Conservation (phyloP, 2,329 filamentous ascomycete species). For the Paramyrothecium roridum region DNA sequence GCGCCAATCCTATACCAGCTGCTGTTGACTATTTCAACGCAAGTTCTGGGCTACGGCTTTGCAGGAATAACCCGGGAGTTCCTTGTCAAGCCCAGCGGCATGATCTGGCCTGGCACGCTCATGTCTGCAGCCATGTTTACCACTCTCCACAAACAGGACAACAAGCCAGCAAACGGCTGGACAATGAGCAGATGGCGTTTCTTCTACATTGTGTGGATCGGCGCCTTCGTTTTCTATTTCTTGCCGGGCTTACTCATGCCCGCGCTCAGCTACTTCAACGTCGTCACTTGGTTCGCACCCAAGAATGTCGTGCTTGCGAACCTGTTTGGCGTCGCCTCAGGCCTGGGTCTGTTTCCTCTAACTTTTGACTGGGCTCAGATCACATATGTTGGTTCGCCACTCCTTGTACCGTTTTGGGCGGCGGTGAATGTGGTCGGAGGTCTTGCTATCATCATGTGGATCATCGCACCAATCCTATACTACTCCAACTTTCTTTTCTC, state of each 20-base stretch:
- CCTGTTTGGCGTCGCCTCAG: constrained; percentile 81
- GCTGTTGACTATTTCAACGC: constrained; percentile 79
- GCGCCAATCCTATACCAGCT: constrained; percentile 75
- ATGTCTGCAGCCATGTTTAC: constrained; percentile 90
- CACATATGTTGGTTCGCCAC: constrained; percentile 80
- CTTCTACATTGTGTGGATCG: constrained; percentile 71
- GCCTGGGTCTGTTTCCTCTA: constrained; percentile 77
- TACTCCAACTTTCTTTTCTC: constrained; percentile 78
- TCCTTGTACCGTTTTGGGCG: constrained; percentile 83
- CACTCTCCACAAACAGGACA: constrained; percentile 80
- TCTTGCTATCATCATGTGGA: constrained; percentile 80
- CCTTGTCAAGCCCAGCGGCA: constrained; percentile 78
- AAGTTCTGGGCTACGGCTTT: constrained; percentile 83
- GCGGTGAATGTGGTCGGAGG: constrained; percentile 81
- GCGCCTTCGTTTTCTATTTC: constrained; percentile 79
- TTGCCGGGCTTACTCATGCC: constrained; percentile 79
- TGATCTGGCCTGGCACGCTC: constrained; percentile 88
- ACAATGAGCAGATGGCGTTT: constrained; percentile 79
- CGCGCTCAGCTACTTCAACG: constrained; percentile 83
- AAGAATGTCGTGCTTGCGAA: constrained; percentile 85
- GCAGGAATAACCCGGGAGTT: constrained; percentile 79
- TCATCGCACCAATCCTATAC: constrained; percentile 75
- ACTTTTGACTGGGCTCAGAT: constrained; percentile 93
- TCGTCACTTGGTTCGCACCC: constrained; percentile 84
- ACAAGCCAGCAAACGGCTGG: constrained; percentile 80